Evolutionary conservation across 108 stramenopile species (phyloP).

Genomic region (Pinguiococcus pyrenoidosus): DNA sequence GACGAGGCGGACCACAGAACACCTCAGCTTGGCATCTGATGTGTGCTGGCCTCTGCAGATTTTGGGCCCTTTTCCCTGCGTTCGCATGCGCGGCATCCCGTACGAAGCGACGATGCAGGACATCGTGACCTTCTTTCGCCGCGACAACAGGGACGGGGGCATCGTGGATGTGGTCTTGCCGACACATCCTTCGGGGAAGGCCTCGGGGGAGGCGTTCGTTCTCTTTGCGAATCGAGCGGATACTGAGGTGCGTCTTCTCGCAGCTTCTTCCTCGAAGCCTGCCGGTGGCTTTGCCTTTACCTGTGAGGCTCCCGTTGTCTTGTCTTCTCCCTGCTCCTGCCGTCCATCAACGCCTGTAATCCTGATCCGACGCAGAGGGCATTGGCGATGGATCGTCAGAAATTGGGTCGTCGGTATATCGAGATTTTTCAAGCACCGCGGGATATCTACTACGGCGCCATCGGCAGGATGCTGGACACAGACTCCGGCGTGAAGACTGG

Average conservation of each 20-base stretch:
- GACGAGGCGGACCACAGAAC: no score
- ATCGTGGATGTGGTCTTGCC: conserved; percentile 74
- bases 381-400: no score
- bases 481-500: no score
- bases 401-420: conserved; percentile 61
- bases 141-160: conserved; percentile 51
- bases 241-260: conserved; percentile 78
- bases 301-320: no score
- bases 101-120: conserved; percentile 82
- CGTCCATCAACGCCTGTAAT: no score
- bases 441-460: conserved; percentile 70
- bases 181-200: conserved; percentile 14
- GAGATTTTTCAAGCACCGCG: conserved; percentile 76
- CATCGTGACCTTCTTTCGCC: conserved; percentile 66
- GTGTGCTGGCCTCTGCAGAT: no score
- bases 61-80: conserved; percentile 81
- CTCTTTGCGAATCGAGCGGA: conserved; percentile 84
- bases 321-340: no score
- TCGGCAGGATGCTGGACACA: no score
- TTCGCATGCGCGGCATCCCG: conserved; percentile 64
- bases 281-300: no score
- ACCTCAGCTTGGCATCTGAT: no score
- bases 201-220: conserved; percentile 68
- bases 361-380: no score
- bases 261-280: no score